These are phyloP conservation scores for Pseudonitzschia delicatissima DNA, from an alignment of 108 stramenopile species.

Conservation along the genomic window DNA sequence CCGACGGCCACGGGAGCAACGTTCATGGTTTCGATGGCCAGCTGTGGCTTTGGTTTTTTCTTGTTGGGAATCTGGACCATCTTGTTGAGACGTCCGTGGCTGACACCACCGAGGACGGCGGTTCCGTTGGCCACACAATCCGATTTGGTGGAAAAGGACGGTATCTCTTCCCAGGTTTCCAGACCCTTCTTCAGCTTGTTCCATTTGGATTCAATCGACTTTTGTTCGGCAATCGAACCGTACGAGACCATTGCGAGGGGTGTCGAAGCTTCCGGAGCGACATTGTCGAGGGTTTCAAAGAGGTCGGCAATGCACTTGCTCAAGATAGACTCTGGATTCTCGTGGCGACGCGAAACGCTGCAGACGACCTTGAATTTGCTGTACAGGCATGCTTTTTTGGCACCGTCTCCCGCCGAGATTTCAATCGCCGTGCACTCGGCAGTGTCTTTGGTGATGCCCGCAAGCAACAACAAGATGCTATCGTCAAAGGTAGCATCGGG, in stretches of 20 bases:
- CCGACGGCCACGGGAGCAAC: slow-evolving; percentile 77
- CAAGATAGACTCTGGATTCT: slow-evolving; percentile 47
- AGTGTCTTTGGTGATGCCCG: slow-evolving; percentile 44
- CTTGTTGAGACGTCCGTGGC: slow-evolving; percentile 54
- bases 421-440: slow-evolving; percentile 53
- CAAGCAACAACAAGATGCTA: slow-evolving; percentile 36
- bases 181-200: slow-evolving; percentile 35
- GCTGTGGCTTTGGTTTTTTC: slow-evolving; percentile 51
- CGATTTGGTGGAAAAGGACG: slow-evolving; percentile 49
- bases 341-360: slow-evolving; percentile 47
- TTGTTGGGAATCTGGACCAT: slow-evolving; percentile 46
- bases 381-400: slow-evolving; percentile 28
- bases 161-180: slow-evolving; percentile 69
- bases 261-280: slow-evolving; percentile 67
- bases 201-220: slow-evolving; percentile 35
- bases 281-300: slow-evolving; percentile 44
- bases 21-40: slow-evolving; percentile 64
- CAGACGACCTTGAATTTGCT: slow-evolving; percentile 51
- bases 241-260: slow-evolving; percentile 69
- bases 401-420: slow-evolving; percentile 32
- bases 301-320: slow-evolving; percentile 54
- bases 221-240: slow-evolving; percentile 55
- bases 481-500: slow-evolving; percentile 35
- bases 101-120: slow-evolving; percentile 71
- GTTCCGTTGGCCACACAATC: slow-evolving; percentile 69